These are phyloP conservation scores for Pulveroboletus ravenelii DNA, from an alignment of 768 basidiomycete genomes.

Conservation along the genomic window DNA sequence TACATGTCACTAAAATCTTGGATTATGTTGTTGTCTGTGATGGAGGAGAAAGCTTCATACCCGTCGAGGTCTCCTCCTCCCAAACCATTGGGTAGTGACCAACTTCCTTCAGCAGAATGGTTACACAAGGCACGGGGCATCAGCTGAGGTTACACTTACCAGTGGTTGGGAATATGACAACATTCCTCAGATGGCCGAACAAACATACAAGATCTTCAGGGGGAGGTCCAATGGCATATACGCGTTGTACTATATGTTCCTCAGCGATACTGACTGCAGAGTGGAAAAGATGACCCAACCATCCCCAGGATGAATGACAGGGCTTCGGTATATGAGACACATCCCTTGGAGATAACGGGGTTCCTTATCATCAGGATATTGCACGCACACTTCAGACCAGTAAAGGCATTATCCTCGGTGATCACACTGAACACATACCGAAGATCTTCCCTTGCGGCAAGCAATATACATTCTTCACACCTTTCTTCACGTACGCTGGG, in stretches of 20 bases:
- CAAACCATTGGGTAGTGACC: slow-evolving; percentile 64
- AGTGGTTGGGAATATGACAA: slow-evolving; percentile 63
- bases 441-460: slow-evolving; percentile 60
- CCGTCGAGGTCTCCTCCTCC: slow-evolving; percentile 81
- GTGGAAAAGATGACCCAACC: slow-evolving; percentile 34
- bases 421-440: slow-evolving; percentile 38
- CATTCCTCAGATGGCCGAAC: slow-evolving; percentile 61
- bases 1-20: slow-evolving; percentile 51
- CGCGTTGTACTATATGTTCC: slow-evolving; percentile 52
- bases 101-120: slow-evolving; percentile 37
- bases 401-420: neutral
- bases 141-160: slow-evolving; percentile 36
- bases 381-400: slow-evolving; percentile 49
- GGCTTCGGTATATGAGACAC: slow-evolving; percentile 64
- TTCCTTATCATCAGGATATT: slow-evolving; percentile 42
- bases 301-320: slow-evolving; percentile 73
- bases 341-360: slow-evolving; percentile 57
- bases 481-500: slow-evolving; percentile 50
- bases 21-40: neutral
- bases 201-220: slow-evolving; percentile 50
- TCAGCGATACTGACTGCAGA: neutral
- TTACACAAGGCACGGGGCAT: neutral
- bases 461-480: slow-evolving; percentile 48
- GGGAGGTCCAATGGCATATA: slow-evolving; percentile 67
- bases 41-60: slow-evolving; percentile 29